A percentile compares a stretch with the other conserved stretches of the same genome.
These are phyloP conservation scores for Closterium sp. DNA, from an alignment of 139 green algal species.

Conservation along the genomic window DNA sequence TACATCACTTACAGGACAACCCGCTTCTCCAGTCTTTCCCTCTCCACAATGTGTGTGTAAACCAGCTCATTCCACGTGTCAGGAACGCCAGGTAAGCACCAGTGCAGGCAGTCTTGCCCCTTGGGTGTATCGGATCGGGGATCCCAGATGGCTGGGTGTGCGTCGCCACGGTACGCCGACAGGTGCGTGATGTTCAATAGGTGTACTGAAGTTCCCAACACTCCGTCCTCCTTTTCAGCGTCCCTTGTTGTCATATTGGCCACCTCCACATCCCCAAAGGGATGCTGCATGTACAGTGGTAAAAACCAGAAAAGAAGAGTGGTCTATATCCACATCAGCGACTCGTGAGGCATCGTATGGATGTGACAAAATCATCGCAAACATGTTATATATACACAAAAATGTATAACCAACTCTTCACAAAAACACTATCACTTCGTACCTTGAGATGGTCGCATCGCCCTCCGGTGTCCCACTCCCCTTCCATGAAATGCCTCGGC, in stretches of 20 bases:
- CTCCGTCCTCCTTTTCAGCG: not conserved
- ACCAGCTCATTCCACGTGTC: not conserved
- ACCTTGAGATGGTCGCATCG: slow-evolving; percentile 34
- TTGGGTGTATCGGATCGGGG: not conserved
- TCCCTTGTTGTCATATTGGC: slow-evolving; percentile 1
- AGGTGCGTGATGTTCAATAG: slow-evolving; percentile 41
- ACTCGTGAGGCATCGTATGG: too few relatives aligned
- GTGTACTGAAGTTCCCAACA: not conserved
- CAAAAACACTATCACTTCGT: too few relatives aligned
- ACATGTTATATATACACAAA: too few relatives aligned
- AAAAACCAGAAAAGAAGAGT: not conserved
- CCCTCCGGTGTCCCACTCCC: slow-evolving; percentile 35
- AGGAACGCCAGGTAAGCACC: not conserved
- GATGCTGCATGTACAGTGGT: not conserved
- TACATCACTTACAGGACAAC: too few relatives aligned
- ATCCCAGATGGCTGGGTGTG: not conserved
- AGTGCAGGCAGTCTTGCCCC: not conserved
- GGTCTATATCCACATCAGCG: too few relatives aligned
- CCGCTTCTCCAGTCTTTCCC: not conserved
- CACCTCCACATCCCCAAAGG: not conserved
- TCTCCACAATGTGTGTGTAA: not conserved
- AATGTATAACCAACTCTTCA: too few relatives aligned
- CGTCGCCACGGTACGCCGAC: slow-evolving; percentile 35
- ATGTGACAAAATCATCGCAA: too few relatives aligned
- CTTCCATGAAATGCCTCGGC: slow-evolving; percentile 29